phyloP scores from a whole-genome alignment of 768 basidiomycete genomes.

The Russula compacta region DNA sequence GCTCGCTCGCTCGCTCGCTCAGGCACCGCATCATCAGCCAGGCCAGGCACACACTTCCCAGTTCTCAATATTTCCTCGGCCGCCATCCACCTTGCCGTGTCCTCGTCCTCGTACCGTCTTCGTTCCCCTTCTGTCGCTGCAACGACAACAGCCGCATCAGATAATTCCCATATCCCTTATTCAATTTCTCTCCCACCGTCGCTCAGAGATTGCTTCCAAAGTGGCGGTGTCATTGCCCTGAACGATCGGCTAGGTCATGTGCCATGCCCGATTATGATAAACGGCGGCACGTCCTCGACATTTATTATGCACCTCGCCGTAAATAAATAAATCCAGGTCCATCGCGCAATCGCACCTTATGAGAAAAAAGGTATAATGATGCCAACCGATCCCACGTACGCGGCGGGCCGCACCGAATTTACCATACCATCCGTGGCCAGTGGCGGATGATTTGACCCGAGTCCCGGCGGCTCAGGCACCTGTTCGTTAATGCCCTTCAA shows the following conservation, averaged over 20 bases:
- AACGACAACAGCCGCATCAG: too few relatives aligned
- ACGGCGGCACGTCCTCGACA: background rate
- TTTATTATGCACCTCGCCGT: too few relatives aligned
- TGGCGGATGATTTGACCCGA: background rate
- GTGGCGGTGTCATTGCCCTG: background rate
- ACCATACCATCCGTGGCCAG: background rate
- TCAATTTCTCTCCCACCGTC: background rate
- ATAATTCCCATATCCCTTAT: too few relatives aligned
- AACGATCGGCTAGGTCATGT: background rate
- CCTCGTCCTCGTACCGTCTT: too few relatives aligned
- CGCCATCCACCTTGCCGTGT: too few relatives aligned
- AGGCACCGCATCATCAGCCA: background rate
- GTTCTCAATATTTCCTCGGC: too few relatives aligned
- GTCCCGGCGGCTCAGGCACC: background rate
- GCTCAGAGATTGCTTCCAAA: background rate
- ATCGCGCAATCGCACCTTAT: too few relatives aligned
- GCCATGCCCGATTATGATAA: background rate
- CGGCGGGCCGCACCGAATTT: background rate
- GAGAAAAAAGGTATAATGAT: too few relatives aligned
- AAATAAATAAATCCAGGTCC: too few relatives aligned
- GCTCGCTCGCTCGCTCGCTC: background rate
- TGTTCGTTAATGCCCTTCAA: constrained; percentile 57
- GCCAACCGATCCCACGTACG: too few relatives aligned
- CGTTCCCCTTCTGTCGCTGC: too few relatives aligned
- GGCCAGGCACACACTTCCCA: too few relatives aligned